phyloP scores from a whole-genome alignment of 768 basidiomycete species.

The Rhodotorula graminis region DNA sequence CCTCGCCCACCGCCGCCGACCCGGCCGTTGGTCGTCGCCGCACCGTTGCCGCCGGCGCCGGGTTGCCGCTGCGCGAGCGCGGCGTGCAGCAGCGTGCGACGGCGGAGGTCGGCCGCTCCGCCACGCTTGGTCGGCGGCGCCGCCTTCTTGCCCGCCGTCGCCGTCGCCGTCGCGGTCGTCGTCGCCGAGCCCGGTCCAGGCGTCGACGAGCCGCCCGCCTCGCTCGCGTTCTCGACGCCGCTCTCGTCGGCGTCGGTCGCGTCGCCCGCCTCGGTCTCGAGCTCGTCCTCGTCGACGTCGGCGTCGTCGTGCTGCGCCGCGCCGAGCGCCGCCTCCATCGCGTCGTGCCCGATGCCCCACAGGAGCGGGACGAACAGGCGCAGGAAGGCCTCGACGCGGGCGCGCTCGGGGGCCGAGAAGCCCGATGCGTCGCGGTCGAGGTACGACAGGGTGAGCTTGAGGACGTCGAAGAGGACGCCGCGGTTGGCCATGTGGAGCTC shows the following conservation, averaged over 20 bases:
- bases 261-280: slow-evolving; percentile 66
- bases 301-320: slow-evolving; percentile 34
- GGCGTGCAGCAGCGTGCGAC: slow-evolving; percentile 70
- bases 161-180: slow-evolving; percentile 33
- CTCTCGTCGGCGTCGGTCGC: slow-evolving; percentile 43
- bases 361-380: slow-evolving; percentile 77
- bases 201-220: background rate
- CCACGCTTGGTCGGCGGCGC: slow-evolving; percentile 27
- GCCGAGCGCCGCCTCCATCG: slow-evolving; percentile 50
- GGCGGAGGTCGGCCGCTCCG: slow-evolving; percentile 64
- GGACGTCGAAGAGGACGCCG: slow-evolving; percentile 69
- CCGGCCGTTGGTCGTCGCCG: slow-evolving; percentile 50
- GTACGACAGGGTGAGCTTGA: slow-evolving; percentile 87
- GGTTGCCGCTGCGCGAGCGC: slow-evolving; percentile 48
- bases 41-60: background rate
- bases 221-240: background rate
- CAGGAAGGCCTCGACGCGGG: slow-evolving; percentile 79
- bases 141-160: slow-evolving; percentile 23
- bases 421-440: slow-evolving; percentile 69
- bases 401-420: slow-evolving; percentile 67
- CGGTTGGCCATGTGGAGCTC: slow-evolving; percentile 57
- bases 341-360: slow-evolving; percentile 55
- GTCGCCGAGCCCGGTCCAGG: slow-evolving; percentile 18
- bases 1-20: slow-evolving; percentile 48
- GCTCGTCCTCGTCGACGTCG: slow-evolving; percentile 50